phyloP scores from a whole-genome alignment of 352 stramenopile genomes.

The Phytophthora syringae region DNA sequence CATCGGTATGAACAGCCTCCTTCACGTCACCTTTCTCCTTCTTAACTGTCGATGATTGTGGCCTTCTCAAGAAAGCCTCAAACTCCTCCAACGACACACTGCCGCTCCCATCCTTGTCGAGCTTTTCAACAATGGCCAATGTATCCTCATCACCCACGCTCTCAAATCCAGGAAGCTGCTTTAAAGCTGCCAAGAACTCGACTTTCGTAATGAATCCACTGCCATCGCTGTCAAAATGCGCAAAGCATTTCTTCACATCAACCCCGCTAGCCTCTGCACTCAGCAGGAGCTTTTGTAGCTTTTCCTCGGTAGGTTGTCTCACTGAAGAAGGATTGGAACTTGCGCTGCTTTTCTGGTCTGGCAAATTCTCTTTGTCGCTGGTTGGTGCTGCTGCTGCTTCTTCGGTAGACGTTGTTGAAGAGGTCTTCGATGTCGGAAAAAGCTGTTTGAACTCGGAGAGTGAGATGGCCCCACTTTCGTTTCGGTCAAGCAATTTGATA shows the following conservation, averaged over 20 bases:
- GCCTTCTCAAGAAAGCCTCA: constrained; percentile 34
- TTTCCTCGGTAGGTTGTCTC: constrained; percentile 16
- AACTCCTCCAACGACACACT: constrained; percentile 72
- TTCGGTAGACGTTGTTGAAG: no score
- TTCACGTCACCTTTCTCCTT: no score
- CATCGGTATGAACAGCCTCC: no score
- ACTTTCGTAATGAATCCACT: constrained; percentile 50
- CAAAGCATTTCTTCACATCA: constrained; percentile 52
- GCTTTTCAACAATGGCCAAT: constrained; percentile 36
- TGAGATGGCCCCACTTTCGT: constrained; percentile 70
- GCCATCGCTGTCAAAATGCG: constrained; percentile 59
- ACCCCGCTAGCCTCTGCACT: constrained; percentile 38
- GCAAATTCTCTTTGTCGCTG: no score
- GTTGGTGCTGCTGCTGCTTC: no score
- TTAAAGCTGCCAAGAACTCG: constrained; percentile 59
- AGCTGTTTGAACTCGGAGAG: constrained; percentile 71
- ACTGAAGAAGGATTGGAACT: constrained; percentile 2
- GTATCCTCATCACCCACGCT: constrained; percentile 43
- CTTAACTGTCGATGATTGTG: background rate
- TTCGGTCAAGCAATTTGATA: constrained; percentile 61
- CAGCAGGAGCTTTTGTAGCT: constrained; percentile 40
- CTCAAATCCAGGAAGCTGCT: constrained; percentile 54
- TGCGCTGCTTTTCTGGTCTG: background rate
- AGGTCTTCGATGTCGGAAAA: constrained; percentile 41
- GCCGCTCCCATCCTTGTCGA: constrained; percentile 65